Evolutionary conservation across 495 filamentous ascomycete species (phyloP).

Genomic region (Penicillium cosmopolitanum): DNA sequence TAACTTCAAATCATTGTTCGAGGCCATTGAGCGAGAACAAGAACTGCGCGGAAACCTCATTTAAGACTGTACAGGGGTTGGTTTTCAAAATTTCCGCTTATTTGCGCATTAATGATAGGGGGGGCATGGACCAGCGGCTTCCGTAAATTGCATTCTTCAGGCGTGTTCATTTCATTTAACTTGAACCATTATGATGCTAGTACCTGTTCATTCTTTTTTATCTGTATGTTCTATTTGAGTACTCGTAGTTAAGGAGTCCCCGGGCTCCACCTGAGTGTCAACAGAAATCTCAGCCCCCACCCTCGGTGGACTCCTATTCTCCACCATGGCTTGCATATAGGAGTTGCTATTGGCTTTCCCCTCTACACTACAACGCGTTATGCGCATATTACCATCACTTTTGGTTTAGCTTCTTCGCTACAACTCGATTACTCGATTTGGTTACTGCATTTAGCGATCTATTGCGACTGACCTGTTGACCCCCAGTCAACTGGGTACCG

Average conservation of each 20-base stretch:
- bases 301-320: not conserved
- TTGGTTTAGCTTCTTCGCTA: not conserved
- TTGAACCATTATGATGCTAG: not conserved
- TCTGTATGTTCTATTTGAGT: too few relatives aligned
- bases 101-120: not conserved
- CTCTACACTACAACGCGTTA: not conserved
- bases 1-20: constrained; percentile 93
- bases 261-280: too few relatives aligned
- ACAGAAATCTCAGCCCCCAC: not conserved
- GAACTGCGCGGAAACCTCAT: constrained; percentile 76
- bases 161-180: not conserved
- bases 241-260: too few relatives aligned
- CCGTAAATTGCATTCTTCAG: not conserved
- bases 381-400: not conserved
- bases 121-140: not conserved
- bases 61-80: constrained; percentile 17
- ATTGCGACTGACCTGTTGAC: not conserved
- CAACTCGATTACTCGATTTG: constrained; percentile 1
- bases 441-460: not conserved
- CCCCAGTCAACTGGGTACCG: not conserved
- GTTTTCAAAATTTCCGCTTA: not conserved
- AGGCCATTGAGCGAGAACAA: constrained; percentile 91
- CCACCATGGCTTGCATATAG: not conserved
- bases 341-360: not conserved
- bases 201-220: too few relatives aligned